Percentiles rank a stretch among this genome's conserved stretches.
These are phyloP conservation scores for Przewalskia tangutica DNA, from an alignment of 257 asterid genomes.

Conservation along the genomic window DNA sequence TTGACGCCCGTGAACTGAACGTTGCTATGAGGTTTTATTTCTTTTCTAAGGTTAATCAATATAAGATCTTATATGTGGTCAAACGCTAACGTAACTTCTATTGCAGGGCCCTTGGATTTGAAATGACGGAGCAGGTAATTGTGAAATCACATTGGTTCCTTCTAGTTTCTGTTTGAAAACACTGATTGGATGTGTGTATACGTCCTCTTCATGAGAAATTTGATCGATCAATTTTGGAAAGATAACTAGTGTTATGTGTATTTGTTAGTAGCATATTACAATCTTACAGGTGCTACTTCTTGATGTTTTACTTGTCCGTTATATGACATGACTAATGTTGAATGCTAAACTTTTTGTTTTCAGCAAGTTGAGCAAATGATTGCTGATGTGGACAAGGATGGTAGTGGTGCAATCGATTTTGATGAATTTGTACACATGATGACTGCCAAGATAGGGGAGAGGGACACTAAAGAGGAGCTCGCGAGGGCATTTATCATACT, in stretches of 20 bases:
- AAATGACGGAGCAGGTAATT: slow-evolving; percentile 86
- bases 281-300: neutral
- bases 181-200: neutral
- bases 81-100: slow-evolving; percentile 7
- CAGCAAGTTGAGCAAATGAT: slow-evolving; percentile 87
- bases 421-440: slow-evolving; percentile 85
- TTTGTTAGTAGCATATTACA: neutral
- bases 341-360: neutral
- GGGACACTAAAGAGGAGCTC: slow-evolving; percentile 83
- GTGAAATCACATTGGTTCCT: neutral
- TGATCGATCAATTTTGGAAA: too few species aligned
- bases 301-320: neutral
- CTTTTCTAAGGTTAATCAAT: neutral
- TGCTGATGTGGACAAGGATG: slow-evolving; percentile 92
- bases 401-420: slow-evolving; percentile 91
- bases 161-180: neutral
- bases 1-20: slow-evolving; percentile 88
- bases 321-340: neutral
- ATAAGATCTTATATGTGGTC: neutral
- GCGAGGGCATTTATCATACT: slow-evolving; percentile 77
- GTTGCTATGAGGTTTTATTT: slow-evolving; percentile 83
- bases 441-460: slow-evolving; percentile 94
- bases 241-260: neutral
- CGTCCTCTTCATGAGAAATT: neutral
- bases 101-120: slow-evolving; percentile 96